phyloP scores from a whole-genome alignment of 306 rosid species.

The Cotoneaster glaucophyllus region DNA sequence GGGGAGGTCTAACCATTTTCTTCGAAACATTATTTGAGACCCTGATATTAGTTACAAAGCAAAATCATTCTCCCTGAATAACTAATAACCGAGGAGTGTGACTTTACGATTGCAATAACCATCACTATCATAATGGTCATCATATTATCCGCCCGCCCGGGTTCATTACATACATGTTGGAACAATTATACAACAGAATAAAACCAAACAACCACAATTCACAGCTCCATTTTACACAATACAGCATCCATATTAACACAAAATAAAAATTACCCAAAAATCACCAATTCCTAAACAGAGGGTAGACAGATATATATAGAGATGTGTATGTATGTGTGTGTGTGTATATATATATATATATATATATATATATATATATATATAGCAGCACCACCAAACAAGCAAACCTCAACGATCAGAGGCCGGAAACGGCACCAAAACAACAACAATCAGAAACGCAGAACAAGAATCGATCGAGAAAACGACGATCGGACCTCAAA shows the following conservation, averaged over 20 bases:
- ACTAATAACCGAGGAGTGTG: neutral
- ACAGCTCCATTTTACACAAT: neutral
- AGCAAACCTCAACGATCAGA: neutral
- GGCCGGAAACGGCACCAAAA: slow-evolving; percentile 14
- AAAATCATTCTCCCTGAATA: neutral
- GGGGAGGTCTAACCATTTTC: neutral
- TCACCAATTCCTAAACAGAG: slow-evolving; percentile 1
- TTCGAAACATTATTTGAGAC: neutral
- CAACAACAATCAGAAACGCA: slow-evolving; percentile 21
- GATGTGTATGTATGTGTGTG: too few species aligned
- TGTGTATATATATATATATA: too few species aligned
- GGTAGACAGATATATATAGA: neutral
- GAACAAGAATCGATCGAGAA: slow-evolving; percentile 13
- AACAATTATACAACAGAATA: neutral
- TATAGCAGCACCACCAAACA: neutral
- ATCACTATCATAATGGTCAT: neutral
- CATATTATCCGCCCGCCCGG: neutral
- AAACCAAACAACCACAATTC: neutral
- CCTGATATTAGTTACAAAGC: neutral
- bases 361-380: too few species aligned
- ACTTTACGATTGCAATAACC: neutral
- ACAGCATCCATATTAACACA: neutral
- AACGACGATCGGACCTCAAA: slow-evolving; percentile 17
- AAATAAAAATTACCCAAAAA: neutral
- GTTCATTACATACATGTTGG: neutral